Conservation (phyloP, 2,329 filamentous ascomycete species). For the Didymella glomerata region DNA sequence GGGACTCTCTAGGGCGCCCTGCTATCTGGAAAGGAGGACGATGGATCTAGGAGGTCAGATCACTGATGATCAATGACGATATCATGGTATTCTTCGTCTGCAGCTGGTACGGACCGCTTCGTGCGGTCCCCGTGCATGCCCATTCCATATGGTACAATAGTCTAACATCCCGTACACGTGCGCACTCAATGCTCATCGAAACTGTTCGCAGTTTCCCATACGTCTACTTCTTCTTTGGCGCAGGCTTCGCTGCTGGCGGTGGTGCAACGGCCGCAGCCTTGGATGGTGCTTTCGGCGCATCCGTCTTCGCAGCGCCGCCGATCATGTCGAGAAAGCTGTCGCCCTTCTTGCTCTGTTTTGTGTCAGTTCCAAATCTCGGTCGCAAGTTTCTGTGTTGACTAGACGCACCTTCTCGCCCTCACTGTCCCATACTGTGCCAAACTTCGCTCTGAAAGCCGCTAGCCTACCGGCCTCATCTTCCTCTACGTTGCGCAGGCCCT, state of each 20-base stretch:
- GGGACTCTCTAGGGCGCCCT: background rate
- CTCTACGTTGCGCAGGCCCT: constrained; percentile 85
- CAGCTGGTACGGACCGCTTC: background rate
- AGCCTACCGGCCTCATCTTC: constrained; percentile 93
- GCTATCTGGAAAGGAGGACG: background rate
- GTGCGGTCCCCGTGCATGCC: background rate
- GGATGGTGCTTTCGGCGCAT: constrained; percentile 25
- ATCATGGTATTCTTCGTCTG: background rate
- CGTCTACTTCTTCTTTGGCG: constrained; percentile 21
- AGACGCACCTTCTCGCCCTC: constrained; percentile 27
- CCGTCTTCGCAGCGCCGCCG: constrained; percentile 36
- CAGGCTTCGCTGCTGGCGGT: constrained; percentile 22
- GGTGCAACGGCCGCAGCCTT: constrained; percentile 24
- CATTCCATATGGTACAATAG: constrained; percentile 13
- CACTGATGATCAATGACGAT: background rate
- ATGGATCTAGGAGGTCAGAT: background rate
- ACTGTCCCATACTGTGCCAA: constrained; percentile 83
- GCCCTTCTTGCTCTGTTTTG: constrained; percentile 27
- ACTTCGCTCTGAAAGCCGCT: constrained; percentile 83
- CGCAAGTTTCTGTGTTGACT: background rate
- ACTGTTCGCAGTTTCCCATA: background rate
- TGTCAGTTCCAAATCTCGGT: background rate
- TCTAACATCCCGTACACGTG: constrained; percentile 6
- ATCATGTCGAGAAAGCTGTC: constrained; percentile 47
- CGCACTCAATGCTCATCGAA: background rate